phyloP scores from a whole-genome alignment of 768 basidiomycete species.

The Flagelloscypha sp. region DNA sequence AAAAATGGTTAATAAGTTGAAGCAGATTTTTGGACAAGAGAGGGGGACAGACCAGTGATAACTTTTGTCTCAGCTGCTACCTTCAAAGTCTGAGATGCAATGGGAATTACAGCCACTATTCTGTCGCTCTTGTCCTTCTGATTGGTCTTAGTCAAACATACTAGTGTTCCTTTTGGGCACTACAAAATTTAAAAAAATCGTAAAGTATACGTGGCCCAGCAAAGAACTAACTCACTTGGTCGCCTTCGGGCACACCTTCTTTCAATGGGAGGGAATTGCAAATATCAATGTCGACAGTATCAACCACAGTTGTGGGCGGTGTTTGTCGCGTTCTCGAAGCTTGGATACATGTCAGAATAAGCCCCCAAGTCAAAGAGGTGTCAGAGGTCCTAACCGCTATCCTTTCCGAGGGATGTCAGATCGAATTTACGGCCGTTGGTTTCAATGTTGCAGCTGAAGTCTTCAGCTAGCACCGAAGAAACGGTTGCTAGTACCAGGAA shows the following conservation, averaged over 20 bases:
- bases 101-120: constrained; percentile 66
- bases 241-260: constrained; percentile 39
- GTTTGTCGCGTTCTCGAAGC: constrained; percentile 43
- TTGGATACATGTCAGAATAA: no score
- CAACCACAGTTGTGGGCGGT: constrained; percentile 56
- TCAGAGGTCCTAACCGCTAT: no score
- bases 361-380: no score
- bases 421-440: constrained; percentile 45
- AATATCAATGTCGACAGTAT: constrained; percentile 57
- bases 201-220: constrained; percentile 6
- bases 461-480: constrained; percentile 26
- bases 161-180: constrained; percentile 64
- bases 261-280: constrained; percentile 49
- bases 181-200: constrained; percentile 19
- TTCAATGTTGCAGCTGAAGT: constrained; percentile 49
- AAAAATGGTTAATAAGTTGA: constrained; percentile 7
- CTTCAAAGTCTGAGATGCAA: constrained; percentile 39
- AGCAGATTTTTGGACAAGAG: constrained; percentile 7
- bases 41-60: constrained; percentile 30
- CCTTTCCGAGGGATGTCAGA: constrained; percentile 45
- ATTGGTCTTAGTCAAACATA: constrained; percentile 67
- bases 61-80: constrained; percentile 19
- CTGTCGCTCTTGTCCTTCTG: constrained; percentile 51
- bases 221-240: constrained; percentile 51
- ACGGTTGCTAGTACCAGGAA: constrained; percentile 11